These are phyloP conservation scores for Suillus fuscotomentosus DNA, from an alignment of 768 basidiomycete genomes.

Conservation along the genomic window DNA sequence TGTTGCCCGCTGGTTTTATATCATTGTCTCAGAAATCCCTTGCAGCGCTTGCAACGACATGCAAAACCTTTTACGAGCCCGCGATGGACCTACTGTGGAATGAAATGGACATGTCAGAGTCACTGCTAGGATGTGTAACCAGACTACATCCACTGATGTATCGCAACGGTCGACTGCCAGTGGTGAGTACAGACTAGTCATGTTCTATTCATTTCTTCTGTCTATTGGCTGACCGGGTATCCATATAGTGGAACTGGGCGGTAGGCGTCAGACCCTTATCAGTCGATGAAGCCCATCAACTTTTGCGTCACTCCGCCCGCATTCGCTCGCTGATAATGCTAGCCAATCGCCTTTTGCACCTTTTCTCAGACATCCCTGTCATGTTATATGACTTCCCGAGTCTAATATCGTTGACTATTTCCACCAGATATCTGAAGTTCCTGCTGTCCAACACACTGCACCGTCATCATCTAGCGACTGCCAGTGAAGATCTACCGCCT, in stretches of 20 bases:
- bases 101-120: neutral
- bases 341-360: neutral
- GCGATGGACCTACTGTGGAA: neutral
- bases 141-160: neutral
- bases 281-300: neutral
- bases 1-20: too few species aligned
- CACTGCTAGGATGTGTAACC: neutral
- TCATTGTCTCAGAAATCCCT: neutral
- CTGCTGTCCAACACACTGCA: neutral
- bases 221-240: neutral
- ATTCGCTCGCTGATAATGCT: neutral
- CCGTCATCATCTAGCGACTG: neutral
- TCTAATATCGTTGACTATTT: neutral
- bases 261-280: neutral
- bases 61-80: neutral
- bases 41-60: constrained; percentile 56
- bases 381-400: neutral
- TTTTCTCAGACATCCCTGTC: neutral
- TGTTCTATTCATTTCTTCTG: neutral
- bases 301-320: neutral
- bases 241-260: neutral
- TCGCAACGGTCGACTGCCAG: neutral
- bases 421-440: neutral
- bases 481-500: neutral
- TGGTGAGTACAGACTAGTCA: neutral